Evolutionary conservation across 2,329 filamentous ascomycete genomes (phyloP).

Genomic region (Fusarium redolens): DNA sequence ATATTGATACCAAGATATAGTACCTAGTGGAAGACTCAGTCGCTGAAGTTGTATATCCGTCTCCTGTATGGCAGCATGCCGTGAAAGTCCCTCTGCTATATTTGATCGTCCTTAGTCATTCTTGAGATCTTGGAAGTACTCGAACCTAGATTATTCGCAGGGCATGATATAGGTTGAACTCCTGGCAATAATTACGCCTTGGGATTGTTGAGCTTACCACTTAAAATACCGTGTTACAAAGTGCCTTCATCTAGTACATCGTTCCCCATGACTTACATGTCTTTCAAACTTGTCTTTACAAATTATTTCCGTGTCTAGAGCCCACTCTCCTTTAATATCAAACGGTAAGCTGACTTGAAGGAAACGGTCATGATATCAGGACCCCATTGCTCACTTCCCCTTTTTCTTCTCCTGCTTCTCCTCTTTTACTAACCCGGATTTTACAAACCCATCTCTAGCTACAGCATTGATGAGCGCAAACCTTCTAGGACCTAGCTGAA

Average conservation of each 20-base stretch:
- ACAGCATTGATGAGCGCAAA: conserved; percentile 91
- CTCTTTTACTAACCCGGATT: conserved; percentile 75
- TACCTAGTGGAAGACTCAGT: conserved; percentile 25
- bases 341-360: neutral
- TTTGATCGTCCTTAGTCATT: neutral
- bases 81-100: neutral
- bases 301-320: neutral
- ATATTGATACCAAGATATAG: conserved; percentile 41
- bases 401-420: conserved; percentile 50
- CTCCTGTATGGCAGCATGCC: neutral
- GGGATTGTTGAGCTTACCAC: neutral
- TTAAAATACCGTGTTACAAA: neutral
- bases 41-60: conserved; percentile 7
- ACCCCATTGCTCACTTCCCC: conserved; percentile 38
- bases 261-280: neutral
- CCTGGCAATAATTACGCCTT: neutral
- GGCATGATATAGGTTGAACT: neutral
- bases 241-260: neutral
- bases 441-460: conserved; percentile 85
- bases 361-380: neutral
- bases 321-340: neutral
- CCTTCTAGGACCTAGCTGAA: conserved; percentile 86
- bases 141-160: neutral
- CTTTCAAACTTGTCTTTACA: neutral
- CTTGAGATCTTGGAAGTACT: neutral